phyloP scores from a whole-genome alignment of 208 protist genomes.

The Leptomonas pyrrhocoris region DNA sequence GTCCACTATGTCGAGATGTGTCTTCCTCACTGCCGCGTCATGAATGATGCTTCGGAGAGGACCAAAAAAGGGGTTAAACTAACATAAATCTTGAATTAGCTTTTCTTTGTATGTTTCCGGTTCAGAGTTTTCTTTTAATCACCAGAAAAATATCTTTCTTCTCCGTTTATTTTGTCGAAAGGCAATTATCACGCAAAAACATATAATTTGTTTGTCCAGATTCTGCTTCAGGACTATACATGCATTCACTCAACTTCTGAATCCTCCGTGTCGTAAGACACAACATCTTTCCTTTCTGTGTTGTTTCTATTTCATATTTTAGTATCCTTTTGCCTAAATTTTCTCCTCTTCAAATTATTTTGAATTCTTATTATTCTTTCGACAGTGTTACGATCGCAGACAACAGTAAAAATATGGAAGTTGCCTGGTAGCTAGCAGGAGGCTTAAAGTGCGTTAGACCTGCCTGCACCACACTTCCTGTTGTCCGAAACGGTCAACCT shows the following conservation, averaged over 20 bases:
- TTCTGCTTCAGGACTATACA: too few species aligned
- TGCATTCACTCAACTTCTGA: too few species aligned
- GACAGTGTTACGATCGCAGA: not conserved
- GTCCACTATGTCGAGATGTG: constrained; percentile 19
- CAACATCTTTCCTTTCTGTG: too few species aligned
- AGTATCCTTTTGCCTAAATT: not conserved
- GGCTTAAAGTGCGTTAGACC: not conserved
- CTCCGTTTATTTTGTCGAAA: not conserved
- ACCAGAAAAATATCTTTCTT: not conserved
- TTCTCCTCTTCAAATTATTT: not conserved
- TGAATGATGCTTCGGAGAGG: constrained; percentile 20
- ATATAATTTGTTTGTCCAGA: not conserved
- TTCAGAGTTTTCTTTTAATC: not conserved
- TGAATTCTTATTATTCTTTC: not conserved
- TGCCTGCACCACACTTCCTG: not conserved
- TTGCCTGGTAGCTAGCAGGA: too few species aligned
- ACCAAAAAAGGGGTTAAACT: constrained; percentile 13
- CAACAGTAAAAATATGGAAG: constrained; percentile 2
- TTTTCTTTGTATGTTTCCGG: not conserved
- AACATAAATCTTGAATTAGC: not conserved
- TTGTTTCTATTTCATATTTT: too few species aligned
- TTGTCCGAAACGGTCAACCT: not conserved
- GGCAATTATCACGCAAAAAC: not conserved
- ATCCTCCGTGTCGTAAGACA: too few species aligned
- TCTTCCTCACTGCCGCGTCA: constrained; percentile 31